A percentile compares a stretch with the other conserved stretches of the same genome.
Evolutionary conservation across 768 basidiomycete species (phyloP).

Genomic region (Pleurotus citrinopileatus): DNA sequence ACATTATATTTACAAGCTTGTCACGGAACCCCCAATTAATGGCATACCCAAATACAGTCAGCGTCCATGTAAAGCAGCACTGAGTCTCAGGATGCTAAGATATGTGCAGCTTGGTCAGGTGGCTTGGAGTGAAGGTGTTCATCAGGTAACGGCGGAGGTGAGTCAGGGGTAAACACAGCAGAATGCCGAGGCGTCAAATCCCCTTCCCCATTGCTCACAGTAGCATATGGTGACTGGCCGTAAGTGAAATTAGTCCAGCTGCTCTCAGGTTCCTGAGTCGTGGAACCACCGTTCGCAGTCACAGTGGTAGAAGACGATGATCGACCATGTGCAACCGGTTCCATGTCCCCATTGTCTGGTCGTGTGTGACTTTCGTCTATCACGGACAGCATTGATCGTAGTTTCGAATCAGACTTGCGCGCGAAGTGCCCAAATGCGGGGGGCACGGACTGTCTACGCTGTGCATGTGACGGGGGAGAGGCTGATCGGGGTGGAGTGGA

Average conservation of each 20-base stretch:
- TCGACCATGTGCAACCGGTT: constrained; percentile 17
- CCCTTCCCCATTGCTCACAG: constrained; percentile 6
- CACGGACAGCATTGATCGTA: constrained; percentile 68
- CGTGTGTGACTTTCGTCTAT: constrained; percentile 60
- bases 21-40: neutral
- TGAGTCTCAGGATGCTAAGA: neutral
- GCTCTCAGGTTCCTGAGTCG: constrained; percentile 23
- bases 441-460: constrained; percentile 54
- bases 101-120: constrained; percentile 5
- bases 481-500: constrained; percentile 47
- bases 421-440: constrained; percentile 30
- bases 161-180: constrained; percentile 22
- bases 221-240: constrained; percentile 33
- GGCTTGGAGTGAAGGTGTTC: constrained; percentile 3
- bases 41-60: too few species aligned
- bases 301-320: constrained; percentile 21
- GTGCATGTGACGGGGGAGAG: constrained; percentile 41
- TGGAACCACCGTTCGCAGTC: constrained; percentile 16
- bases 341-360: constrained; percentile 21
- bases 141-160: constrained; percentile 19
- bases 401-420: constrained; percentile 63
- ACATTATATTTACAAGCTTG: constrained; percentile 11
- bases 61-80: neutral
- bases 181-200: constrained; percentile 26
- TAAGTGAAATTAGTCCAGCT: constrained; percentile 39